Evolutionary conservation across 2,329 filamentous ascomycete genomes (phyloP).

Genomic region (Penicillium rolfsii): DNA sequence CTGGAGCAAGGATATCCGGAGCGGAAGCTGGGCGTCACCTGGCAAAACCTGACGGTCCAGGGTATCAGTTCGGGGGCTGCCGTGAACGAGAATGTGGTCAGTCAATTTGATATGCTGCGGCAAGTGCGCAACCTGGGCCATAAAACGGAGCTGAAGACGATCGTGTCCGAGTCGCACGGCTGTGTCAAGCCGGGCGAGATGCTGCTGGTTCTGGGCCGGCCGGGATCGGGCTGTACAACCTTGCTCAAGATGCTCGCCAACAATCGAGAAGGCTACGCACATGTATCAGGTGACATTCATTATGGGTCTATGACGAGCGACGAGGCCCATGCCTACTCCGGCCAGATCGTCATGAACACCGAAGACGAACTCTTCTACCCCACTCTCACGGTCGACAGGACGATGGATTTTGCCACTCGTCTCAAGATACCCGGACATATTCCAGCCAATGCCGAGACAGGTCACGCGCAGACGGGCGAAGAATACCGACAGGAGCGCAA

Average conservation of each 20-base stretch:
- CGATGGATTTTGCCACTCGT: slow-evolving; percentile 58
- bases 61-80: background rate
- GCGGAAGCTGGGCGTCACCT: background rate
- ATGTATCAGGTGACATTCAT: background rate
- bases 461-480: background rate
- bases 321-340: background rate
- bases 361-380: slow-evolving; percentile 40
- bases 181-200: too few relatives aligned
- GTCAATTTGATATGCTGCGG: too few relatives aligned
- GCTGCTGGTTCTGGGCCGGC: too few relatives aligned
- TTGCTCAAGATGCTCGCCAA: background rate
- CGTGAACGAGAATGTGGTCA: background rate
- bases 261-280: background rate
- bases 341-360: background rate
- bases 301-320: background rate
- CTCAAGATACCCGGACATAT: slow-evolving; percentile 57
- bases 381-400: slow-evolving; percentile 55
- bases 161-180: too few relatives aligned
- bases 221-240: too few relatives aligned
- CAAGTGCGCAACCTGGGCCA: too few relatives aligned
- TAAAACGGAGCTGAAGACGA: too few relatives aligned
- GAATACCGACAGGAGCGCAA: slow-evolving; percentile 50
- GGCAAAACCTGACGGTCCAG: background rate
- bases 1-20: too few relatives aligned
- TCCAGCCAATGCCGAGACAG: background rate